Evolutionary conservation across 2,329 filamentous ascomycete species (phyloP).

Genomic region (Fusarium succisae): DNA sequence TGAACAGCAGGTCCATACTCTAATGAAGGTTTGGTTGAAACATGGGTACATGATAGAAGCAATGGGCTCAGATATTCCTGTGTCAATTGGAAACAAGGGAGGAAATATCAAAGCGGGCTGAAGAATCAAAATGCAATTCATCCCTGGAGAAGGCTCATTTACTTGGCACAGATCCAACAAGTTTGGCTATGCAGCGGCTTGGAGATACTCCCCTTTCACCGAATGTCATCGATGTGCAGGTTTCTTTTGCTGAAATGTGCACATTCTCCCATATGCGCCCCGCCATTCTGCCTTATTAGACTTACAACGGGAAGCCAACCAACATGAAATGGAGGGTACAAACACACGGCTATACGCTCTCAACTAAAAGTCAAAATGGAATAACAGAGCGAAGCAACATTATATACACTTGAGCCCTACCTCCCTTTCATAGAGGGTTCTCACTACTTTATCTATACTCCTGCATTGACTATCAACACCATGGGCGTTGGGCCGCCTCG

Average conservation of each 20-base stretch:
- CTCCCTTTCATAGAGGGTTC: background rate
- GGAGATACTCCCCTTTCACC: background rate
- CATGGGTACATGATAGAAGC: background rate
- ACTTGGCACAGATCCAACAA: background rate
- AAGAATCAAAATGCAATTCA: background rate
- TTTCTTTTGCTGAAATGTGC: background rate
- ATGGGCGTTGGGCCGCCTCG: slow-evolving; percentile 31
- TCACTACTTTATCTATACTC: background rate
- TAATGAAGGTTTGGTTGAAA: background rate
- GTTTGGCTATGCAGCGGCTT: background rate
- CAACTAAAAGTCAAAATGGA: background rate
- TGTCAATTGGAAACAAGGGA: background rate
- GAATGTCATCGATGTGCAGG: background rate
- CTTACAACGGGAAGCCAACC: slow-evolving; percentile 6
- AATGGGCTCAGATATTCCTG: background rate
- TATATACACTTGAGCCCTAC: background rate
- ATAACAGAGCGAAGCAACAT: background rate
- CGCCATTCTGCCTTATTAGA: background rate
- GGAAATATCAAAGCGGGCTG: background rate
- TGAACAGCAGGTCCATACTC: background rate
- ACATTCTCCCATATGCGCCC: background rate
- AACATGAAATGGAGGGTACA: slow-evolving; percentile 2
- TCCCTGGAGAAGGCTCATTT: background rate
- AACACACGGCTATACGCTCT: background rate
- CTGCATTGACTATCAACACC: background rate